These are phyloP conservation scores for Priceomyces fermenticarens DNA, from an alignment of 805 yeast species.

Conservation along the genomic window DNA sequence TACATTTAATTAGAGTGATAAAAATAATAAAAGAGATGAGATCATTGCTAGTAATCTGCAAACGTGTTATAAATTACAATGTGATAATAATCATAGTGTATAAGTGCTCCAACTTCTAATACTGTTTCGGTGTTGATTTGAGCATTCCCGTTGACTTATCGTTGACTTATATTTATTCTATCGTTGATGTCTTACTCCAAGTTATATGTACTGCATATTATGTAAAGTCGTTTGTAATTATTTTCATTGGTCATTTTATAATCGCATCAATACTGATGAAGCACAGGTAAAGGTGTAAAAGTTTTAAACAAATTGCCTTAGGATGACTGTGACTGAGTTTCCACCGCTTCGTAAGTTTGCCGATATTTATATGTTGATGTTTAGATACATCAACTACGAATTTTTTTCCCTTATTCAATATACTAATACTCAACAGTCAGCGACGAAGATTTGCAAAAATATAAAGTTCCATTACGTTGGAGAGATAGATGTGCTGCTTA, in stretches of 20 bases:
- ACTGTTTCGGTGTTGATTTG: no score
- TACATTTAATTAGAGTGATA: no score
- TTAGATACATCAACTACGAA: background rate
- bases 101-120: no score
- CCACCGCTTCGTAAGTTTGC: slow-evolving; percentile 40
- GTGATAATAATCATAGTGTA: no score
- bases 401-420: background rate
- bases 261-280: no score
- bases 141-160: no score
- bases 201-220: background rate
- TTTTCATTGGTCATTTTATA: slow-evolving; percentile 1
- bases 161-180: no score
- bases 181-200: no score
- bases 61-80: no score
- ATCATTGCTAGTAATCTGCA: no score
- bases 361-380: background rate
- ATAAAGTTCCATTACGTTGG: slow-evolving; percentile 74
- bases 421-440: slow-evolving; percentile 46
- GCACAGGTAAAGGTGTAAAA: no score
- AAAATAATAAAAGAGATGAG: no score
- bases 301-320: background rate
- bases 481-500: slow-evolving; percentile 79
- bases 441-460: slow-evolving; percentile 78
- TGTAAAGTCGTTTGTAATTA: background rate
- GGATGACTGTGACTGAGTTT: slow-evolving; percentile 37